Base-by-base conservation (phyloP, 176 grass and related monocot species). In the Rhipidocladum racemiflorum region DNA sequence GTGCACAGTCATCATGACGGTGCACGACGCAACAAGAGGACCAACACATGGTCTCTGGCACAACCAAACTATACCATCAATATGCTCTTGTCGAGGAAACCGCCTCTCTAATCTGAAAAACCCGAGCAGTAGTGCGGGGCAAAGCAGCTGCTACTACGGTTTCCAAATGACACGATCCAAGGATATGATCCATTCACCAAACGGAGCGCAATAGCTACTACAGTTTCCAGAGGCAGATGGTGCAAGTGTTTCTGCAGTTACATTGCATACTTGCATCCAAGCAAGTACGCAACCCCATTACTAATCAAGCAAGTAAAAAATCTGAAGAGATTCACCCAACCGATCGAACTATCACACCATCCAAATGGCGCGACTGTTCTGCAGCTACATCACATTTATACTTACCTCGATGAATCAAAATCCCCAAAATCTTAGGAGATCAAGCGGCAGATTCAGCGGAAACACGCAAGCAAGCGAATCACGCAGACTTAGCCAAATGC, bases 1-100 rank as follows among this genome's bases (percentile, higher is more conserved):
- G 83, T 8, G 15, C 65, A 64, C 24, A 9, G 55, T 9, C 71
- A 72, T 30, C 64, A 57, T 69, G 57, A 70, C 23, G 20, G 15
- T 27, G 43, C 59, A n/a, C 24, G 18, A 66, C 18, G 78, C 56
- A 86, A 81, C 78, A 82, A 18, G 51, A 77, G 10, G 38, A 49
- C 35, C n/a, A 81, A 57, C 77, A 14, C 71, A 81, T 27, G 43
- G 45, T 85, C 62, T n/a, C 14, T n/a, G 24, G 57, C 53, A 10
- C 57, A 46, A 57, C 34, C 43, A 75, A 39, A 30, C 74, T 24
- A 5, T 43, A 78, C 15, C 63, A 10, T 34, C 13, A 27, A 45
- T 65, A 40, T 77, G 72, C 18, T 65, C 17, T 11, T n/a, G 16
- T 73, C 56, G 32, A 72, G 55, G 36, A 82, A 50, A 40, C 15